A percentile compares a stretch with the other conserved stretches of the same genome.
Conservation (phyloP, 352 stramenopile species). For the Pythium rishiriense region DNA sequence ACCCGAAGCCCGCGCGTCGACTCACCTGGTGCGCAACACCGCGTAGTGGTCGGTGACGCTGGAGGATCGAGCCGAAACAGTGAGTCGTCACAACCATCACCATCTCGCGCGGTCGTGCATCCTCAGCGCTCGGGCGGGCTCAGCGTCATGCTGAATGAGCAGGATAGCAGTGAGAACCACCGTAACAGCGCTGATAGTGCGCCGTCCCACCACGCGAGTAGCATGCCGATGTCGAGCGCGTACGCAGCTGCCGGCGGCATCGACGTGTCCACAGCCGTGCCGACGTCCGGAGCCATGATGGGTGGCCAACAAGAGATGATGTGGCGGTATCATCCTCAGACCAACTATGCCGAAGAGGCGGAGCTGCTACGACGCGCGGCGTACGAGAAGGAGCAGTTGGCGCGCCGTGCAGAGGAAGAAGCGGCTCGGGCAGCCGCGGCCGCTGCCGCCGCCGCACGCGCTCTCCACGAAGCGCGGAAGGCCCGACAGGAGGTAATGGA, state of each 20-base stretch:
- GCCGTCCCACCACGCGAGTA: background rate
- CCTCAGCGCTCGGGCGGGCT: slow-evolving; percentile 19
- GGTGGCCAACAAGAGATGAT: slow-evolving; percentile 56
- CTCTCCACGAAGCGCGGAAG: slow-evolving; percentile 74
- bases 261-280: slow-evolving; percentile 27
- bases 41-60: background rate
- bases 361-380: slow-evolving; percentile 64
- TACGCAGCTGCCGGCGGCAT: background rate
- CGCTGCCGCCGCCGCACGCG: slow-evolving; percentile 64
- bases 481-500: slow-evolving; percentile 81
- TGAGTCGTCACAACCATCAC: slow-evolving; percentile 10
- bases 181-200: slow-evolving; percentile 28
- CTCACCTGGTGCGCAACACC: slow-evolving; percentile 32
- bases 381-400: slow-evolving; percentile 61
- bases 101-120: slow-evolving; percentile 5
- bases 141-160: slow-evolving; percentile 23
- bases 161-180: slow-evolving; percentile 34
- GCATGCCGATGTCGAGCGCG: slow-evolving; percentile 16
- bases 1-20: slow-evolving; percentile 35
- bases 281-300: slow-evolving; percentile 23
- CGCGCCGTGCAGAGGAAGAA: slow-evolving; percentile 80
- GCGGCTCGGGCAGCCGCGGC: slow-evolving; percentile 67
- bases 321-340: slow-evolving; percentile 72
- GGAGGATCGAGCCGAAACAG: background rate
- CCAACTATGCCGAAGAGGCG: slow-evolving; percentile 72